Conservation (phyloP, 495 filamentous ascomycete species). For the Parathielavia hyrcaniae region DNA sequence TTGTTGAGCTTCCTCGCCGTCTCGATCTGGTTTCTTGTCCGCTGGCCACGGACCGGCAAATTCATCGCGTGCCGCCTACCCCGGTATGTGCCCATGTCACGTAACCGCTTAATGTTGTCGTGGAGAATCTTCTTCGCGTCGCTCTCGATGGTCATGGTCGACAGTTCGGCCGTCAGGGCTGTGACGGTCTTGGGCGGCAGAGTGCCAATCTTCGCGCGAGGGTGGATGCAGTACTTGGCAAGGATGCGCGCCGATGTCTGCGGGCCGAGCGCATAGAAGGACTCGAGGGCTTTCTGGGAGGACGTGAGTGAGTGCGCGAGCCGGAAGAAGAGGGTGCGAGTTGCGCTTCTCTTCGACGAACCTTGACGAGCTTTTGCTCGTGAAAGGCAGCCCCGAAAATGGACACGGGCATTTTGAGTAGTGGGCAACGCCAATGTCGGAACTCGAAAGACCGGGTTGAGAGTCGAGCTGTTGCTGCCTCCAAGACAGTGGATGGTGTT, state of each 20-base stretch:
- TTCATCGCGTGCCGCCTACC: conserved; percentile 86
- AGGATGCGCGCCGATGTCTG: conserved; percentile 65
- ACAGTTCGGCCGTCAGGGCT: conserved; percentile 74
- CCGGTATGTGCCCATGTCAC: conserved; percentile 86
- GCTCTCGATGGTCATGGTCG: conserved; percentile 90
- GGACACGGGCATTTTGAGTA: conserved; percentile 69
- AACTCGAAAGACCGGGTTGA: too few species aligned
- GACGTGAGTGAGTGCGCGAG: conserved; percentile 3
- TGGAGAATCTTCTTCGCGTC: conserved; percentile 68
- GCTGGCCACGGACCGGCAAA: conserved; percentile 81
- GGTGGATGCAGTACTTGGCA: conserved; percentile 81
- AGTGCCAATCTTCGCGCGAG: conserved; percentile 64
- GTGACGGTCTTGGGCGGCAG: conserved; percentile 66
- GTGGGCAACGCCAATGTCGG: background rate
- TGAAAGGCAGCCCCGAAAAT: conserved; percentile 80
- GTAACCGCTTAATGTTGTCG: conserved; percentile 79
- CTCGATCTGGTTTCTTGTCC: conserved; percentile 74
- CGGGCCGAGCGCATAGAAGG: conserved; percentile 84
- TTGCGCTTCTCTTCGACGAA: conserved; percentile 37
- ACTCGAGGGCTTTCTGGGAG: conserved; percentile 69
- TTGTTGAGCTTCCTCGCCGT: conserved; percentile 75
- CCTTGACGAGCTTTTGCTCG: conserved; percentile 74
- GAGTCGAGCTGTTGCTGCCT: too few species aligned
- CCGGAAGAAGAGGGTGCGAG: background rate
- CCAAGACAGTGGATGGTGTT: too few species aligned